Evolutionary conservation across 2,329 filamentous ascomycete species (phyloP).

Genomic region (Cladosporium sp.): DNA sequence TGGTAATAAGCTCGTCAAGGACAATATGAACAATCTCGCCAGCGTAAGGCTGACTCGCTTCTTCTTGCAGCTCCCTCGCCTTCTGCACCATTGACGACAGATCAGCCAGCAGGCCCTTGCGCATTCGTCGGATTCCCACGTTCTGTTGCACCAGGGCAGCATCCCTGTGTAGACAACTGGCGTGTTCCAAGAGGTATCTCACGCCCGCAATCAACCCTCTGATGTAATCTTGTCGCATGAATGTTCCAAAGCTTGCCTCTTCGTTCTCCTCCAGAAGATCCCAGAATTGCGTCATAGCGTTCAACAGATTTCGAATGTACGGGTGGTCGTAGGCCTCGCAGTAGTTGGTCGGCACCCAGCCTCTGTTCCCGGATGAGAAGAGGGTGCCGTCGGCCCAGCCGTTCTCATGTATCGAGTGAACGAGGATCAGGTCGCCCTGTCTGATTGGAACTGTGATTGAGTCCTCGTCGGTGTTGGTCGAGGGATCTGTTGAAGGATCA

Average conservation of each 20-base stretch:
- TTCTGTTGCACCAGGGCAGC: conserved; percentile 72
- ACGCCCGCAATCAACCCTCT: conserved; percentile 92
- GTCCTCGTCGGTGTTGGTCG: conserved; percentile 65
- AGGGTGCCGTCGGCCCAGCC: conserved; percentile 97
- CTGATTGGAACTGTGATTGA: conserved; percentile 79
- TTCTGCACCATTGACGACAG: conserved; percentile 86
- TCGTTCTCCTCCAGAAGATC: conserved; percentile 70
- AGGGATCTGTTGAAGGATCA: conserved; percentile 74
- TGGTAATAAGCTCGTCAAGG: conserved; percentile 89
- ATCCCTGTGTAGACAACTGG: conserved; percentile 83
- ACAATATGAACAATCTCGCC: conserved; percentile 68
- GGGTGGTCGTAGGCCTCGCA: conserved; percentile 92
- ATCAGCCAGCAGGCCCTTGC: conserved; percentile 86
- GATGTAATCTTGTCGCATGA: conserved; percentile 91
- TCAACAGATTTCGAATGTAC: conserved; percentile 80
- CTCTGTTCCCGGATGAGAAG: conserved; percentile 78
- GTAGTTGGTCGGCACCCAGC: conserved; percentile 98
- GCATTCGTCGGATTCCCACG: conserved; percentile 72
- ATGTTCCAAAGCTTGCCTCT: conserved; percentile 73
- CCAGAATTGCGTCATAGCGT: conserved; percentile 88
- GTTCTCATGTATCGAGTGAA: conserved; percentile 96
- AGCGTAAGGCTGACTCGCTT: conserved; percentile 56
- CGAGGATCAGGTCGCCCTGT: conserved; percentile 86
- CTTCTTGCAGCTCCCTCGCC: conserved; percentile 79
- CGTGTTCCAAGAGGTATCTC: conserved; percentile 82